Base-by-base conservation (phyloP, 1,139 yeast genomes). In the Saccharomyces hybrid region DNA sequence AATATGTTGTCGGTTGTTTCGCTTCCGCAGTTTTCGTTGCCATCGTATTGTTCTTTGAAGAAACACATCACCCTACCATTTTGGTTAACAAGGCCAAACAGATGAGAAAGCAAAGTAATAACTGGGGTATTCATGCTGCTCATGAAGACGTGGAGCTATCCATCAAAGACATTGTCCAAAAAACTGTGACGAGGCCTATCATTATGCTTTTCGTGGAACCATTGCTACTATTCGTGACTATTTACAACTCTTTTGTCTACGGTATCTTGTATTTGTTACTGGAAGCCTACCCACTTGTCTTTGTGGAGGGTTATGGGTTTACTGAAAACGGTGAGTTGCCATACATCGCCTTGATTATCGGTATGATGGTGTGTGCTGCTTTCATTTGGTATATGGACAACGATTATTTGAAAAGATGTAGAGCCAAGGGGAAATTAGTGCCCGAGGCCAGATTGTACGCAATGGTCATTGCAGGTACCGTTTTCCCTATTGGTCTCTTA, bases 91-190 rank as follows among this genome's bases (percentile, higher is more conserved):
- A 84, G 70, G 93, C 93, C 2, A 79, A 77, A 60, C 69, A 67
- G 47, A 77, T 86, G 63, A 81, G 88, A 67, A 75, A 81, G 65
- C 67, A 75, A 55, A 79, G 84, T 8, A 81, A 82, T 32, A 77
- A 77, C 64, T 87, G 96, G 96, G 89, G 89, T 44, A 85, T 88
- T 53, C 83, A 81, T 65, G 95, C 96, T 26, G 84, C 95, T 4
- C 93, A 86, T 65, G 96, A 88, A 67, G 86, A 83, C 62, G 78
- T 83, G 54, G 77, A 78, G 53, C 73, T 88, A 51, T 76, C 83
- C 38, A 55, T 88, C 48, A 77, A 76, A 63, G 91, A 85, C 63
- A 82, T 89, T 58, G 79, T 77, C 29, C 82, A 84, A 62, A 86
- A 84, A 65, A 87, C 85, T 62, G 69, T 88, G 48, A 66, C 84